phyloP scores from a whole-genome alignment of 352 stramenopile species.

The Phytopythium mirpurense region DNA sequence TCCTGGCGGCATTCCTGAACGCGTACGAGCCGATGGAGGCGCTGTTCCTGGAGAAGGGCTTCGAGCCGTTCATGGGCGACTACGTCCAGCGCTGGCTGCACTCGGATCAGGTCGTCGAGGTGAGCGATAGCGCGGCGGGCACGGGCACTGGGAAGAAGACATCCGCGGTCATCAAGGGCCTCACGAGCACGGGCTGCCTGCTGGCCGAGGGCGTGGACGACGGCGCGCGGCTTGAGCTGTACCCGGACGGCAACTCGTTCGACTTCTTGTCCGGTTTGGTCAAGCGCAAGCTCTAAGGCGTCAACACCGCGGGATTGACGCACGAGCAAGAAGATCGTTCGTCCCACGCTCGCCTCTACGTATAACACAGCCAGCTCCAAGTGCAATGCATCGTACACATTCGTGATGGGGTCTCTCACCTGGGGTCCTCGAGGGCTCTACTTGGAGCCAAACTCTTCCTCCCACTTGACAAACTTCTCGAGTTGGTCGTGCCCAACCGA shows the following conservation, averaged over 20 bases:
- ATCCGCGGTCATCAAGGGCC: constrained; percentile 69
- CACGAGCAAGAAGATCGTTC: too few species aligned
- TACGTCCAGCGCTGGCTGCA: constrained; percentile 86
- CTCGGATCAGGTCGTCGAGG: constrained; percentile 77
- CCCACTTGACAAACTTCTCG: constrained; percentile 69
- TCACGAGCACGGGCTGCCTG: constrained; percentile 75
- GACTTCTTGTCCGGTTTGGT: constrained; percentile 84
- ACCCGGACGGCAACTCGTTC: constrained; percentile 88
- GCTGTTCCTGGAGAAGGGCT: constrained; percentile 75
- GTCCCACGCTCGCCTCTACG: too few species aligned
- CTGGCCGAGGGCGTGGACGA: constrained; percentile 45
- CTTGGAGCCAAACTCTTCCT: constrained; percentile 81
- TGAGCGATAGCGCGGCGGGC: constrained; percentile 34
- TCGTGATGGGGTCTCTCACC: not conserved
- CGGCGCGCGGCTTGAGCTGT: constrained; percentile 74
- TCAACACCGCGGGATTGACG: not conserved
- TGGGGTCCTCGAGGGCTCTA: constrained; percentile 16
- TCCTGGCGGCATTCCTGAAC: constrained; percentile 87
- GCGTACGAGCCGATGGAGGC: constrained; percentile 83
- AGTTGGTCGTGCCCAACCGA: constrained; percentile 75
- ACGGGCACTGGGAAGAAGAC: constrained; percentile 34
- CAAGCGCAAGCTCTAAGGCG: constrained; percentile 72
- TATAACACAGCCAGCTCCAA: too few species aligned
- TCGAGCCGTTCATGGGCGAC: constrained; percentile 78
- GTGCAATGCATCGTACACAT: constrained; percentile 2